Conservation (phyloP, 495 filamentous ascomycete genomes). For the Friedmanniomyces endolithicus region DNA sequence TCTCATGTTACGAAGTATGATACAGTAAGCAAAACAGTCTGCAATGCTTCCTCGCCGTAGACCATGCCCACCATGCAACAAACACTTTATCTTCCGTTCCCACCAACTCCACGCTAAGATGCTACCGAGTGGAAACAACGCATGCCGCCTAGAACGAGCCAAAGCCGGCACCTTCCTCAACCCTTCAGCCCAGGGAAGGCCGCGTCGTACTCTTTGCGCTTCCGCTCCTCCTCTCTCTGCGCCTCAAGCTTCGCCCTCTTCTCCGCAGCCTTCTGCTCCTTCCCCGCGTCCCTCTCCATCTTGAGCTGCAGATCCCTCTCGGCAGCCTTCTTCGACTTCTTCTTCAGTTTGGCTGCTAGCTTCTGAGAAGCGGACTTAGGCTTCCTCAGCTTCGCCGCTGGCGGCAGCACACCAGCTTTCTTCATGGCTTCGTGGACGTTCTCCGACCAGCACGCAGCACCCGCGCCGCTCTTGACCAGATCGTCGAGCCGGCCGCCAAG, state of each 20-base stretch:
- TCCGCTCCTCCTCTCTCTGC: background rate
- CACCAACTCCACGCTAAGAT: constrained; percentile 2
- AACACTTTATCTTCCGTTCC: too few species aligned
- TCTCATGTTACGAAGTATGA: too few species aligned
- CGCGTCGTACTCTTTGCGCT: background rate
- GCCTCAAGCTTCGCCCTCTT: background rate
- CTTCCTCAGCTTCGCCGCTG: background rate
- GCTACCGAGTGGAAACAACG: background rate
- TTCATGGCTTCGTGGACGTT: background rate
- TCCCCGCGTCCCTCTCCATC: background rate
- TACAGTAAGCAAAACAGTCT: too few species aligned
- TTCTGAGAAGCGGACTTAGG: background rate
- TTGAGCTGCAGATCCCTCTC: background rate
- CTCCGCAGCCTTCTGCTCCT: constrained; percentile 4
- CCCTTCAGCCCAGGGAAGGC: background rate
- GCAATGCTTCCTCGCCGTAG: too few species aligned
- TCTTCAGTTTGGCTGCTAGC: background rate
- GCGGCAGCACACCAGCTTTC: background rate
- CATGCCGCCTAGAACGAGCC: too few species aligned
- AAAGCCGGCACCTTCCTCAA: background rate
- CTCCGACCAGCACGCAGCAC: background rate
- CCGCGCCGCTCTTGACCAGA: background rate
- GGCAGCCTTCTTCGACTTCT: background rate
- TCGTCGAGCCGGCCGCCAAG: constrained; percentile 1
- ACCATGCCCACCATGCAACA: too few species aligned